A percentile compares a stretch with the other conserved stretches of the same genome.
phyloP scores from a whole-genome alignment of 768 basidiomycete genomes.

The Exsudoporus frostii region DNA sequence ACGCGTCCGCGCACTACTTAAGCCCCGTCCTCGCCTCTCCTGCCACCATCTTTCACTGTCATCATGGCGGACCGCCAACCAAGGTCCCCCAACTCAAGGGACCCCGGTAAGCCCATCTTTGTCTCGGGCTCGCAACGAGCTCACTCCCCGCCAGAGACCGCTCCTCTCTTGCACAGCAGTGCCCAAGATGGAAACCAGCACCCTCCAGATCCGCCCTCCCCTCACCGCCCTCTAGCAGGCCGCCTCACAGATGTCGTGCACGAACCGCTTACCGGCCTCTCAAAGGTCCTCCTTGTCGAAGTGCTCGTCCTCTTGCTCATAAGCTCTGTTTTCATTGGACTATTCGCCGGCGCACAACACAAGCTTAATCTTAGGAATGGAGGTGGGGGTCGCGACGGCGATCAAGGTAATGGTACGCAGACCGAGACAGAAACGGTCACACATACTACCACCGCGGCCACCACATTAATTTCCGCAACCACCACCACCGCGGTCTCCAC shows the following conservation, averaged over 20 bases:
- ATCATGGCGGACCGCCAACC: conserved; percentile 57
- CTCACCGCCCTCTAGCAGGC: conserved; percentile 31
- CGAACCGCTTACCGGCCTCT: conserved; percentile 79
- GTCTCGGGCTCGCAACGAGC: neutral
- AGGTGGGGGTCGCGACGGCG: conserved; percentile 25
- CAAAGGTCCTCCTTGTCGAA: conserved; percentile 75
- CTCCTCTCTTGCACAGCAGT: conserved; percentile 57
- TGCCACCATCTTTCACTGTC: conserved; percentile 23
- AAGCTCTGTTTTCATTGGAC: conserved; percentile 84
- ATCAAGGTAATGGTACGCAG: conserved; percentile 33
- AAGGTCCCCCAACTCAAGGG: conserved; percentile 55
- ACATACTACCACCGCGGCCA: conserved; percentile 29
- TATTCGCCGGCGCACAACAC: conserved; percentile 88
- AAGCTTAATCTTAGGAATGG: conserved; percentile 56
- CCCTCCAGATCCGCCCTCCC: conserved; percentile 33
- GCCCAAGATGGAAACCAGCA: conserved; percentile 40
- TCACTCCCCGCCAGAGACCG: conserved; percentile 46
- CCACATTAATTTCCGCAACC: conserved; percentile 29
- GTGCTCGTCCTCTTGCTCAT: conserved; percentile 77
- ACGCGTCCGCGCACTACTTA: conserved; percentile 32
- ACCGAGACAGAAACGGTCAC: conserved; percentile 35
- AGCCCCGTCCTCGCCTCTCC: conserved; percentile 9
- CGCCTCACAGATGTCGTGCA: conserved; percentile 54
- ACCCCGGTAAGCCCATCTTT: conserved; percentile 44
- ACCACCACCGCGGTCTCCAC: conserved; percentile 36